Base-by-base conservation (phyloP, 2,329 filamentous ascomycete genomes). In the Clonostachys rosea region DNA sequence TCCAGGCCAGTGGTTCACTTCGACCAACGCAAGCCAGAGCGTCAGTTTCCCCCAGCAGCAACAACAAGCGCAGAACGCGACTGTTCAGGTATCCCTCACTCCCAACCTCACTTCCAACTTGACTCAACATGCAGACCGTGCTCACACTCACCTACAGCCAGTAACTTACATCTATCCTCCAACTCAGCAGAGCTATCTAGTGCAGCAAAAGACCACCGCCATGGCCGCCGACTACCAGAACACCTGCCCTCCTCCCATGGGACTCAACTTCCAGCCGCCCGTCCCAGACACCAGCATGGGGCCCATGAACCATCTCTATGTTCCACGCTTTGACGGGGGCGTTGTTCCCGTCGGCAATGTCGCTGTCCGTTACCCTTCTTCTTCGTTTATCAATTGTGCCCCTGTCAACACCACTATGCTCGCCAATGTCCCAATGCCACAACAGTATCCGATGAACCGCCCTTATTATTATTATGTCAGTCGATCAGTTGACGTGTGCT, bases 281-380 rank as follows among this genome's bases (percentile, higher is more conserved):
- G 76, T 80, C 14, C 77, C 78, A 5, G 76, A 81, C 53, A 81
- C 78, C 14, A 75, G 74, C 40, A 70, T 73, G 57, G 81, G 80
- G 5, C 73, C 77, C 3, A 76, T 77, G 48, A 57, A 70, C 30
- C 78, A 84, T 52, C 70, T 71, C 17, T 83, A 81, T 54, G 63
- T 76, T 45, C 79, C 81, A 51, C 78, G 76, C 40, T 69, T 67
- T 54, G 78, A 81, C 55, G 60, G 56, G 40, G 59, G 59, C 30
- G 44, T 59, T 39, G 52, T 18, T 11, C 41, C 42, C 39, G 16
- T 37, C 43, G 46, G 43, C 47, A 42, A 30, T 30, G 36, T 39
- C 7, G 11, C 14, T 39, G 36, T n/a, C 17, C 14, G 14, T 39
- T 18, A 39, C 17, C 36, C 36, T 39, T 18, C 17, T 39, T 18